Base-by-base conservation (phyloP, 2,329 filamentous ascomycete genomes). In the Pestalotiopsis sp. region DNA sequence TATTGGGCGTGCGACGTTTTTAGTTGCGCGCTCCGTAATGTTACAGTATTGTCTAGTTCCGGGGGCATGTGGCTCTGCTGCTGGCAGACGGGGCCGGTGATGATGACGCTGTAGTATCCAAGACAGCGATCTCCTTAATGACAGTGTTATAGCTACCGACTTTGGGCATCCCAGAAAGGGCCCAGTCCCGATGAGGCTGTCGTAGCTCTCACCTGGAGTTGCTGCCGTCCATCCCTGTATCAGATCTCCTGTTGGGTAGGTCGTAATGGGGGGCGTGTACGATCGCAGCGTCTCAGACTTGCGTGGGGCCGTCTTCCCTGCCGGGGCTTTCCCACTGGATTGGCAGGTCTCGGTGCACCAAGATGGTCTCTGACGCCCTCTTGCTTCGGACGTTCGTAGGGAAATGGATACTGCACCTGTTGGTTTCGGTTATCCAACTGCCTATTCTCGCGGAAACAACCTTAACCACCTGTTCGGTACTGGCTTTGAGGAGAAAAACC, bases 161-260 rank as follows among this genome's bases (percentile, higher is more conserved):
- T 67, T 63, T 67, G 65, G 45, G 59, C 57, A 62, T 62, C 57
- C 59, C 59, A 63, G 59, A 67, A 13, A 63, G 65, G 27, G 59
- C 41, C 64, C 31, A 66, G 38, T 39, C 55, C 64, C 39, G 52
- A 60, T 66, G 64, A 66, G 64, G 64, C 64, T 66, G 64, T 38
- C 64, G 52, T 38, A 27, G 25, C 55, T 60, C 52, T 20, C 52
- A 55, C 55, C 39, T 39, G 55, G 36, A 17, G 64, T 66, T 20
- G 52, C 39, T 36, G 17, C 65, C 59, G 58, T 20, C 65, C 14
- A 67, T 67, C 65, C 65, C 31, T 67, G 65, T 63, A 63, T 67
- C 65, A 63, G 65, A 67, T 67, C 65, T 67, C 65, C 13, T 55
- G 65, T 62, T 63, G 58, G 65, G 57, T 63, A 63, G 65, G 65